phyloP scores from a whole-genome alignment of 139 green algal species.

The Edaphochlamys debaryana region DNA sequence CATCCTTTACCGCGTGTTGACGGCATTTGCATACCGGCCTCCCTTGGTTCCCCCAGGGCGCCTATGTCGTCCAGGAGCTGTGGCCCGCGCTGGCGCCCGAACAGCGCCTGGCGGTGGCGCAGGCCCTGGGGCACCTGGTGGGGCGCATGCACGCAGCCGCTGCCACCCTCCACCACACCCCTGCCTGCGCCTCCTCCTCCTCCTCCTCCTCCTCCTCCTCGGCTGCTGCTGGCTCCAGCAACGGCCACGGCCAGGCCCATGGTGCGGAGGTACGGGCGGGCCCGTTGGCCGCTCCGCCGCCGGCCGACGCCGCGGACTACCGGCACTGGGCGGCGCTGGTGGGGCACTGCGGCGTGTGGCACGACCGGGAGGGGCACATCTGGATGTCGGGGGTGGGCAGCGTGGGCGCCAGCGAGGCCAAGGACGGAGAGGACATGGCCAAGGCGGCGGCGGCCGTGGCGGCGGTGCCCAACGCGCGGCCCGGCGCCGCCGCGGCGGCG shows the following conservation, averaged over 20 bases:
- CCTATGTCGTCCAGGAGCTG: conserved; percentile 7
- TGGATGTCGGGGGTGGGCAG: conserved; percentile 29
- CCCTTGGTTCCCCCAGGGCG: conserved; percentile 3
- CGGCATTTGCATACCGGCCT: too few species aligned
- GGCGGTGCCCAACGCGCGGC: too few species aligned
- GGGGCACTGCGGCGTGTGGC: not conserved
- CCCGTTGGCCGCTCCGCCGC: too few species aligned
- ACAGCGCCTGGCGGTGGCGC: not conserved
- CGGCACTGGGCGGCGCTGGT: not conserved
- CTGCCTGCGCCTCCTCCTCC: too few species aligned
- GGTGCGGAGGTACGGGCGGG: too few species aligned
- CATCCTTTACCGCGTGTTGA: too few species aligned
- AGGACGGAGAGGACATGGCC: not conserved
- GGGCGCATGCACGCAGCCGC: not conserved
- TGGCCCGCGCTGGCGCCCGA: not conserved
- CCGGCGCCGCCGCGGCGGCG: not conserved
- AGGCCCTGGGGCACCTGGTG: not conserved
- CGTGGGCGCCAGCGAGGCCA: not conserved
- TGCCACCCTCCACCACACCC: too few species aligned
- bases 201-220: not conserved
- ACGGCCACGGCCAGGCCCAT: not conserved
- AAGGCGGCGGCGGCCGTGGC: not conserved
- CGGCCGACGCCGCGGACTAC: not conserved
- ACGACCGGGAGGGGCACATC: conserved; percentile 10
- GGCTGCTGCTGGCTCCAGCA: not conserved